Conservation (phyloP, 768 basidiomycete species). For the Boletus rubroflammeus region DNA sequence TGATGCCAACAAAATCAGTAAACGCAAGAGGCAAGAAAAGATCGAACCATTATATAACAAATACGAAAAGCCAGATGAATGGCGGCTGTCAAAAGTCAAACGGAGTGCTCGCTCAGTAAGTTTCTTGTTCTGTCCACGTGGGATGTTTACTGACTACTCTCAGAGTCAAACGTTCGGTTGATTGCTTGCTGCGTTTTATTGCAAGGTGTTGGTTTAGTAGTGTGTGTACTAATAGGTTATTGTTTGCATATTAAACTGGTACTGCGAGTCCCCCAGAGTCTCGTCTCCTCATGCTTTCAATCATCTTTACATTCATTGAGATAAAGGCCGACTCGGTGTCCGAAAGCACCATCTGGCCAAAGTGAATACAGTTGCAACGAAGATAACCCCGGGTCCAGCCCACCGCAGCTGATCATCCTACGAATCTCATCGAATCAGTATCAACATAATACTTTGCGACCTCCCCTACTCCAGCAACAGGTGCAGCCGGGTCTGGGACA, state of each 20-base stretch:
- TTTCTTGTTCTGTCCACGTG: conserved; percentile 19
- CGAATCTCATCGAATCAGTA: conserved; percentile 77
- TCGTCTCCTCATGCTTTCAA: background rate
- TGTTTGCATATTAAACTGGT: conserved; percentile 1
- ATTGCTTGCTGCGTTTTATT: conserved; percentile 11
- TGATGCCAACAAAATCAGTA: conserved; percentile 96
- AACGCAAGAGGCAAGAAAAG: conserved; percentile 94
- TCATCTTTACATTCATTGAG: background rate
- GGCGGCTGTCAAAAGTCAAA: conserved; percentile 91
- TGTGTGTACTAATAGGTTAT: conserved; percentile 11
- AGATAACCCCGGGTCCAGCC: background rate
- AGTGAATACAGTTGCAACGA: background rate
- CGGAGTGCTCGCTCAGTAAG: conserved; percentile 78
- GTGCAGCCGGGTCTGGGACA: conserved; percentile 65
- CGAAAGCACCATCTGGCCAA: background rate
- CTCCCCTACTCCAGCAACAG: conserved; percentile 63
- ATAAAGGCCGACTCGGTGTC: background rate
- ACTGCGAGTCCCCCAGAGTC: background rate
- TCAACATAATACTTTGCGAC: conserved; percentile 80
- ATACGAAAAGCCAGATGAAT: conserved; percentile 92
- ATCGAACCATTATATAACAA: conserved; percentile 96
- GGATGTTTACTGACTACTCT: conserved; percentile 11
- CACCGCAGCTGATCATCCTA: conserved; percentile 47
- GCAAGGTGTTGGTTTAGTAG: background rate
- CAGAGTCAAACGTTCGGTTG: conserved; percentile 91